Evolutionary conservation across 805 yeast genomes (phyloP), one percentile per base, ranked within the genome.

Genomic region (Candida pini): DNA sequence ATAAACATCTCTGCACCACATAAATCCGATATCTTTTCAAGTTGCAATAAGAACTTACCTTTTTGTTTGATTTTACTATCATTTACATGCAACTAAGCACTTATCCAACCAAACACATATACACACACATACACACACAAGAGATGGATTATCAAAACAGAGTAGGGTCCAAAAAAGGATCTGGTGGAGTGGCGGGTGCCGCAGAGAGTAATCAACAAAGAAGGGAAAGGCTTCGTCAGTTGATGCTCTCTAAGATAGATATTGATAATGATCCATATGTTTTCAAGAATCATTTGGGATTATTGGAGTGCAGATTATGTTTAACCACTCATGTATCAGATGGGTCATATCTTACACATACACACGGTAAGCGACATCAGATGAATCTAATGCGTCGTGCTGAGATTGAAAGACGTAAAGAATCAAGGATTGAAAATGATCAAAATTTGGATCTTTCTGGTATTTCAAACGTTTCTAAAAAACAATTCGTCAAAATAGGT

Each of bases 81-180:
- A n/a, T n/a, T n/a, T n/a, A n/a, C n/a, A n/a, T n/a, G n/a, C n/a
- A n/a, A n/a, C n/a, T n/a, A n/a, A n/a, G n/a, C n/a, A n/a, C n/a
- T n/a, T n/a, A n/a, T 13, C 10, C 5, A 22, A 7, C 25, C 25
- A 20, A 10, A 8, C 23, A 20, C 23, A 8, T 20, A 20, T 10
- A 20, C 23, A 20, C 23, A 15, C 6, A 17, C 5, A n/a, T 6
- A 31, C 22, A 20, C 18, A n/a, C 25, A 28, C 9, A 12, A 2
- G 40, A 26, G 5, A 88, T 88, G 97, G 96, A 88, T 56, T 85
- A 85, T 53, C 89, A 86, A 43, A 84, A 83, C 47, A 63, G 96
- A 49, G 94, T 84, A 3, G 96, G 96, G 29, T 81, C 95, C 6
- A 88, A 88, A 60, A 78, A 85, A 54, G 96, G 96, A 23, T 76